Evolutionary conservation across 805 yeast genomes (phyloP).

Genomic region (Ogataea pilisensis): DNA sequence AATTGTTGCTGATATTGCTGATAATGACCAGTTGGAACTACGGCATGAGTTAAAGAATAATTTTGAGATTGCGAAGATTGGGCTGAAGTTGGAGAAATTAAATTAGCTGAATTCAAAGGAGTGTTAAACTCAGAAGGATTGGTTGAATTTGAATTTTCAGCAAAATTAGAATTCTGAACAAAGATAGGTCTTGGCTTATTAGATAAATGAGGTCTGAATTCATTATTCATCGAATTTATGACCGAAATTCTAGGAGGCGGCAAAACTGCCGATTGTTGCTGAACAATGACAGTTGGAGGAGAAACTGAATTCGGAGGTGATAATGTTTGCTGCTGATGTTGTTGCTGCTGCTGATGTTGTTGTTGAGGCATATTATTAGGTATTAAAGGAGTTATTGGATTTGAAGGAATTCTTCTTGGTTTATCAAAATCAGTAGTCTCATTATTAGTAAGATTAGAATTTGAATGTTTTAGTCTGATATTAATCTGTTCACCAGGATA

Average conservation of each 20-base stretch:
- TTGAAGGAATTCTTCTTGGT: not conserved
- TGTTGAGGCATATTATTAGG: not conserved
- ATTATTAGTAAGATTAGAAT: not conserved
- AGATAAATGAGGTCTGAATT: constrained; percentile 27
- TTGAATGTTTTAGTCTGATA: constrained; percentile 23
- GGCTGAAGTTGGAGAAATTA: constrained; percentile 4
- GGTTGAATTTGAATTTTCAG: not conserved
- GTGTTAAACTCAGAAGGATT: constrained; percentile 6
- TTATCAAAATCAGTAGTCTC: not conserved
- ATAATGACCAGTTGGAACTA: too few relatives aligned
- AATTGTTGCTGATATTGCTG: constrained; percentile 8
- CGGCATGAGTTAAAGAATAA: too few relatives aligned
- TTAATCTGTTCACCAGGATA: constrained; percentile 32
- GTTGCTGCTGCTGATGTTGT: constrained; percentile 5
- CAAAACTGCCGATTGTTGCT: constrained; percentile 21
- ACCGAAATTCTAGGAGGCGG: constrained; percentile 30
- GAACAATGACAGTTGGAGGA: constrained; percentile 14
- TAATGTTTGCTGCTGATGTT: constrained; percentile 3
- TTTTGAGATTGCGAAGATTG: constrained; percentile 1
- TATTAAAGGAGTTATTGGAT: not conserved
- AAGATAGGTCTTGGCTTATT: constrained; percentile 31
- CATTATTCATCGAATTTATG: constrained; percentile 14
- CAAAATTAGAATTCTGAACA: constrained; percentile 21
- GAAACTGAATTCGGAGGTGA: constrained; percentile 14
- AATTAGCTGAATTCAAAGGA: constrained; percentile 9